These are phyloP conservation scores for Rubus parviflorus DNA, from an alignment of 306 rosid genomes.

Conservation along the genomic window DNA sequence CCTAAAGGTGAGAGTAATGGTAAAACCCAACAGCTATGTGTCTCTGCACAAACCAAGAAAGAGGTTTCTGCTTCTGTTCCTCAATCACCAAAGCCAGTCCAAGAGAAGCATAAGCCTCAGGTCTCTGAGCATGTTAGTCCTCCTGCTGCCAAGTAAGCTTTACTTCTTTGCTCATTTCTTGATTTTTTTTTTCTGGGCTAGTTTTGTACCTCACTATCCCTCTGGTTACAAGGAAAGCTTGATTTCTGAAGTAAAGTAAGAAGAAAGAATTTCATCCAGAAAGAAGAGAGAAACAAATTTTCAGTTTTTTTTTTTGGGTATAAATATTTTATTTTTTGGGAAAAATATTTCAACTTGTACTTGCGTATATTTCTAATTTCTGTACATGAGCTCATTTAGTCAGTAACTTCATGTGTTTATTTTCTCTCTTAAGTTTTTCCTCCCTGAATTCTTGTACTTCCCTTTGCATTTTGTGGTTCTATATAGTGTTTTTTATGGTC, in stretches of 20 bases:
- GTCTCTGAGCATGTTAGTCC: conserved; percentile 51
- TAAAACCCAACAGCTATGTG: conserved; percentile 26
- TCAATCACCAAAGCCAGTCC: conserved; percentile 46
- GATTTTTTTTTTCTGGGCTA: neutral
- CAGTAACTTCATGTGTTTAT: neutral
- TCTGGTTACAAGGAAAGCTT: conserved; percentile 11
- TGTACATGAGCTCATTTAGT: neutral
- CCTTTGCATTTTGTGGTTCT: neutral
- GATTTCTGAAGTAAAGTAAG: neutral
- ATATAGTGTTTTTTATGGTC: neutral
- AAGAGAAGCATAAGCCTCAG: conserved; percentile 62
- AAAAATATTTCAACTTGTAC: neutral
- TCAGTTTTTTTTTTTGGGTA: neutral
- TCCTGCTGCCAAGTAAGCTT: conserved; percentile 81
- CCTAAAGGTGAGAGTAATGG: conserved; percentile 48
- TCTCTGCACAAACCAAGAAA: conserved; percentile 36
- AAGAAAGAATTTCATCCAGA: neutral
- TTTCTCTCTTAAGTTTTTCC: neutral
- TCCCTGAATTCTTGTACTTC: neutral
- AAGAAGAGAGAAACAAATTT: neutral
- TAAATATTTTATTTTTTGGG: neutral
- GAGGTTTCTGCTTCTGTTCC: conserved; percentile 47
- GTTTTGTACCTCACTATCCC: neutral
- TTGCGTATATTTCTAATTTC: neutral
- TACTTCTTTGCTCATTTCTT: neutral